Evolutionary conservation across 73 alveolate species (phyloP).

Genomic region (Urostyla sp.): DNA sequence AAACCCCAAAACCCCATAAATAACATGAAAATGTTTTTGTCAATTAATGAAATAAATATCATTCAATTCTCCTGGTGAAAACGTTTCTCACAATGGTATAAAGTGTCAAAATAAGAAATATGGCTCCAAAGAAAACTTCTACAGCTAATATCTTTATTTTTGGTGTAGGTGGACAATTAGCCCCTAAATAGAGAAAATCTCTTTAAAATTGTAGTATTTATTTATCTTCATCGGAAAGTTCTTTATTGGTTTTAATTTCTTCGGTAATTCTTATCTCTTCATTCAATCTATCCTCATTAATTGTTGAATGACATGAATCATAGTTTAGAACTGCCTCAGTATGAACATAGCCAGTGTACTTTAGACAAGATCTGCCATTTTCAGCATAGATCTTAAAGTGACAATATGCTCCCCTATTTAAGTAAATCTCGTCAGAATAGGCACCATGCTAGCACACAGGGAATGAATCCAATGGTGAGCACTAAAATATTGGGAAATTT

Average conservation of each 20-base stretch:
- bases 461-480: slow-evolving; percentile 26
- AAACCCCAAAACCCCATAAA: too few species aligned
- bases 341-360: neutral
- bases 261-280: neutral
- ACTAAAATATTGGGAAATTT: slow-evolving; percentile 16
- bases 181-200: neutral
- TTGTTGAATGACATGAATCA: neutral
- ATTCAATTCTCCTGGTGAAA: slow-evolving; percentile 16
- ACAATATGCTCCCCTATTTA: slow-evolving; percentile 14
- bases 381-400: neutral
- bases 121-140: neutral
- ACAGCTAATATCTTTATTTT: neutral
- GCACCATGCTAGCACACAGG: slow-evolving; percentile 26
- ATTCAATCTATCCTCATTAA: neutral
- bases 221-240: neutral
- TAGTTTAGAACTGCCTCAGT: neutral
- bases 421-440: slow-evolving; percentile 4
- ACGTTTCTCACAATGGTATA: slow-evolving; percentile 14
- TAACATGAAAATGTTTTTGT: too few species aligned
- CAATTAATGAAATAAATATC: neutral
- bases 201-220: neutral
- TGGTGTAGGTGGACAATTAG: slow-evolving; percentile 29
- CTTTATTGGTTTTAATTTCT: neutral
- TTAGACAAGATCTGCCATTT: neutral
- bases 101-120: neutral